phyloP scores from a whole-genome alignment of 176 grass and related monocot genomes.

The Eragrostis curvula region DNA sequence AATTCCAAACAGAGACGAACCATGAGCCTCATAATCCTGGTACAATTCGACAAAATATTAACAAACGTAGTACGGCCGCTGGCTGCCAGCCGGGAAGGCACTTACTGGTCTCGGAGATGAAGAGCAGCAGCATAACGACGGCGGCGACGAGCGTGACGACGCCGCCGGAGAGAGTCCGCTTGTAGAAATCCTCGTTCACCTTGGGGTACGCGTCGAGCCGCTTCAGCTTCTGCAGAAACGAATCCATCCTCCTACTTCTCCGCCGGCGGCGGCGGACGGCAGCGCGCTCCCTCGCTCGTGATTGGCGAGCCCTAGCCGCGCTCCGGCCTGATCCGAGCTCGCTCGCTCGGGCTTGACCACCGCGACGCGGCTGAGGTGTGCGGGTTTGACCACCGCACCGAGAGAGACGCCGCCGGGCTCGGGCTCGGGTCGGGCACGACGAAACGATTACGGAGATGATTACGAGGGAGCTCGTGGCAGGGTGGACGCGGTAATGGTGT shows the following conservation, averaged over 20 bases:
- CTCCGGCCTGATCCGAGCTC: constrained; percentile 33
- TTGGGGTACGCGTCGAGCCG: constrained; percentile 94
- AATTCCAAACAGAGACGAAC: constrained; percentile 1
- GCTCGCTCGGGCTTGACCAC: background rate
- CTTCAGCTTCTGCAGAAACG: constrained; percentile 77
- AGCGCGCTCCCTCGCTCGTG: background rate
- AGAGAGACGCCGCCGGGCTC: constrained; percentile 36
- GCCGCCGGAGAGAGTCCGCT: constrained; percentile 89
- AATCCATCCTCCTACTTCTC: constrained; percentile 52
- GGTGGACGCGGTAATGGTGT: constrained; percentile 20
- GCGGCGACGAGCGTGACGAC: constrained; percentile 84
- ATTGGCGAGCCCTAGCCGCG: background rate
- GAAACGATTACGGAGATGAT: constrained; percentile 24
- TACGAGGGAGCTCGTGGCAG: constrained; percentile 21
- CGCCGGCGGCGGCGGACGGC: constrained; percentile 4
- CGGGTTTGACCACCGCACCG: constrained; percentile 43
- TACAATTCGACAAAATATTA: background rate
- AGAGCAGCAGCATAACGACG: constrained; percentile 82
- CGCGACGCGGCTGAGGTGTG: constrained; percentile 13
- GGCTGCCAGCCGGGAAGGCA: background rate
- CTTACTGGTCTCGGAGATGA: constrained; percentile 96
- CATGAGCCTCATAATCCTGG: background rate
- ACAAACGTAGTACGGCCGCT: background rate
- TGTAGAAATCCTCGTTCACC: constrained; percentile 99
- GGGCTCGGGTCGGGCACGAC: constrained; percentile 20